Conservation (phyloP, 345 rosid genomes). For the Populus euphratica region DNA sequence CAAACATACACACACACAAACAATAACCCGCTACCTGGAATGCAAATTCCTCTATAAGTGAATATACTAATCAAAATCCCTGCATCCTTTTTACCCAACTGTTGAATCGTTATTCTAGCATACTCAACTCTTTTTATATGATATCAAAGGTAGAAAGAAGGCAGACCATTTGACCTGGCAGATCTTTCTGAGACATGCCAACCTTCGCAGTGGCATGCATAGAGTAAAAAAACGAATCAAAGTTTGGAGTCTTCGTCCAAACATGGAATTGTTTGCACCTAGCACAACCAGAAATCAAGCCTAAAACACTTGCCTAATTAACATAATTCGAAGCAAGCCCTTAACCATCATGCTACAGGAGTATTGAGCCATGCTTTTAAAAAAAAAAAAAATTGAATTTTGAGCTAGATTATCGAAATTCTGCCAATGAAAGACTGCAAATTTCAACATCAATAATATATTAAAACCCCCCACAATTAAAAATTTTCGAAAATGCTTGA, state of each 20-base stretch:
- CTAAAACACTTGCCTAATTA: neutral
- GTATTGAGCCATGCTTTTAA: neutral
- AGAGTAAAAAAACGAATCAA: neutral
- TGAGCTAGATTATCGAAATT: neutral
- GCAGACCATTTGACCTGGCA: neutral
- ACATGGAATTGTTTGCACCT: neutral
- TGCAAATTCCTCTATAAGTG: neutral
- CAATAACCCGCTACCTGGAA: neutral
- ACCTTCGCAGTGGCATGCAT: neutral
- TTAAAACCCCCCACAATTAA: neutral
- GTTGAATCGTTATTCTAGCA: neutral
- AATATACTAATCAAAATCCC: neutral
- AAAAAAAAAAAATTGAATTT: neutral
- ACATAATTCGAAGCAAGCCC: neutral
- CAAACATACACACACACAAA: neutral
- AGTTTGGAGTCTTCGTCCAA: neutral
- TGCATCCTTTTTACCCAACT: neutral
- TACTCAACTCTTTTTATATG: neutral
- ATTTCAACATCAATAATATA: neutral
- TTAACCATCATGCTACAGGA: neutral
- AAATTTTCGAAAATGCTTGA: neutral
- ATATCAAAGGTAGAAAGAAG: neutral
- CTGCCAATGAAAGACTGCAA: neutral
- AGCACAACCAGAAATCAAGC: too few species aligned
- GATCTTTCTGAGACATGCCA: neutral